Percentiles rank a stretch among this genome's conserved stretches.
Conservation (phyloP, 1,139 yeast genomes). For the Hyphopichia buzzinii region DNA sequence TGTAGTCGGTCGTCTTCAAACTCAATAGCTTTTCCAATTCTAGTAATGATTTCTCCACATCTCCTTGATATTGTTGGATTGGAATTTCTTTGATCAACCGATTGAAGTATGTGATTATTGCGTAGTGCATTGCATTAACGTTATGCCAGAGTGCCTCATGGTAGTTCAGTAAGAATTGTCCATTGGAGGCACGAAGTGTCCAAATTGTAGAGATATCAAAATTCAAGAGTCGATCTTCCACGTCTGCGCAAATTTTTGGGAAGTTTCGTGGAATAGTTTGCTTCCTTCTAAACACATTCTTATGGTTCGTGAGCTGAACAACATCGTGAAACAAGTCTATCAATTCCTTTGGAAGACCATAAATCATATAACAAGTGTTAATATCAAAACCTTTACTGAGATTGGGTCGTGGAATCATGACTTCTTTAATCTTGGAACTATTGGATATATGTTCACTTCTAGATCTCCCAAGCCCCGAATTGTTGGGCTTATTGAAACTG, state of each 20-base stretch:
- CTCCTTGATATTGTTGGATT: conserved; percentile 27
- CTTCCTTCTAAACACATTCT: conserved; percentile 44
- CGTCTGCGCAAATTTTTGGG: conserved; percentile 53
- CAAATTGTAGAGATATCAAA: conserved; percentile 46
- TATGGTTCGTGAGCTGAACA: conserved; percentile 51
- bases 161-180: conserved; percentile 23
- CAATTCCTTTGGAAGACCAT: conserved; percentile 48
- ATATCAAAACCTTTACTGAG: not conserved
- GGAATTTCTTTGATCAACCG: conserved; percentile 43
- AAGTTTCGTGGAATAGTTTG: conserved; percentile 52
- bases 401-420: not conserved
- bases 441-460: not conserved
- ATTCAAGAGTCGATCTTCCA: conserved; percentile 46
- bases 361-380: conserved; percentile 36
- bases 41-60: conserved; percentile 28
- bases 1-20: conserved; percentile 7
- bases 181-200: conserved; percentile 22
- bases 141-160: conserved; percentile 42
- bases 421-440: conserved; percentile 1
- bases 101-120: conserved; percentile 43
- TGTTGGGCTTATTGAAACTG: conserved; percentile 19
- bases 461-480: conserved; percentile 10
- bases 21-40: conserved; percentile 30
- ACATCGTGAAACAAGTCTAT: conserved; percentile 44
- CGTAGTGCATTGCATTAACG: conserved; percentile 39